These are phyloP conservation scores for Rhodotorula taiwanensis DNA, from an alignment of 768 basidiomycete species.

Conservation along the genomic window DNA sequence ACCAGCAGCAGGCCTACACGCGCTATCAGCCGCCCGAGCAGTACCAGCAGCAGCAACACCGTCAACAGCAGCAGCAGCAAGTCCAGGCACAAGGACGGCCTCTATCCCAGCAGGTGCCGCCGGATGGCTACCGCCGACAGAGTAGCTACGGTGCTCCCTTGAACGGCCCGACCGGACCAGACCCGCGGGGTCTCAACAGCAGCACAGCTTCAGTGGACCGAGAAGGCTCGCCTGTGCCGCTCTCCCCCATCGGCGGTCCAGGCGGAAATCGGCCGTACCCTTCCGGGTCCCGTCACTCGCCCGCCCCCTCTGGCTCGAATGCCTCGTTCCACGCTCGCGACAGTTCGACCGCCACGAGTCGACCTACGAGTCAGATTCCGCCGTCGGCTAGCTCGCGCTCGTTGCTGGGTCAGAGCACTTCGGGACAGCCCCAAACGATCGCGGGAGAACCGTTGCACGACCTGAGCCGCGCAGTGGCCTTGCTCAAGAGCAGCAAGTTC, in stretches of 20 bases:
- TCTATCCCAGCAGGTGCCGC: too few species aligned
- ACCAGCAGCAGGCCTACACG: too few species aligned
- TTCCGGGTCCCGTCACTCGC: not conserved
- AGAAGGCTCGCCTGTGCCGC: not conserved
- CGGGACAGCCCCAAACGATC: constrained; percentile 14
- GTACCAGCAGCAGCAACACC: not conserved
- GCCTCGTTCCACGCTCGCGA: not conserved
- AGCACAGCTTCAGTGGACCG: too few species aligned
- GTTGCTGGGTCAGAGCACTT: not conserved
- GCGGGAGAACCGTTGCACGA: constrained; percentile 36
- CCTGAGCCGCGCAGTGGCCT: constrained; percentile 16
- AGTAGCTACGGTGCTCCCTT: not conserved
- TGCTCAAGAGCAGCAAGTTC: constrained; percentile 35
- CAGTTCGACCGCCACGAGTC: too few species aligned
- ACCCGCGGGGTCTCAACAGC: too few species aligned
- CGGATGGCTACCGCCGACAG: too few species aligned
- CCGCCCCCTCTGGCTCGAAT: not conserved
- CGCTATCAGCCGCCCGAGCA: not conserved
- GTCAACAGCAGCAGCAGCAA: not conserved
- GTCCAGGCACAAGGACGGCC: too few species aligned
- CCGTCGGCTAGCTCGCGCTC: constrained; percentile 4
- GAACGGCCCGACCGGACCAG: too few species aligned
- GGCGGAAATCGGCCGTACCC: not conserved
- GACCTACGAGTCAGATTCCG: not conserved
- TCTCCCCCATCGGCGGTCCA: not conserved